A percentile compares a stretch with the other conserved stretches of the same genome.
phyloP scores from a whole-genome alignment of 257 asterid species.

The Primulina tabacum region DNA sequence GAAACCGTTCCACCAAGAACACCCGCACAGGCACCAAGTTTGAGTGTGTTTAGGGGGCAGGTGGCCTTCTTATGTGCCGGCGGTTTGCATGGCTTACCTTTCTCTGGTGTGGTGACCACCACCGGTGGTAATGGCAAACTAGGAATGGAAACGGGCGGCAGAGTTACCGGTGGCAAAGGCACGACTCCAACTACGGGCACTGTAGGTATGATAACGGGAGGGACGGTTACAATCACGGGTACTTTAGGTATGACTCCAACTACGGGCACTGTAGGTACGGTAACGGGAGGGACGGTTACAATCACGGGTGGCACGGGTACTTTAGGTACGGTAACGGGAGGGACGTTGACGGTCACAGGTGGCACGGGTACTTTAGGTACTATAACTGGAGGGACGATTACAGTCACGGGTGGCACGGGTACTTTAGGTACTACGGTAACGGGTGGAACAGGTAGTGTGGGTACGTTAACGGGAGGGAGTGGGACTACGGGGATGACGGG shows the following conservation, averaged over 20 bases:
- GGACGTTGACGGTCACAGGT: background rate
- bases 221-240: too few species aligned
- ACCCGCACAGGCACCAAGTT: conserved; percentile 84
- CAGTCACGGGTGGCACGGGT: too few species aligned
- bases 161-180: background rate
- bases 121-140: conserved; percentile 7
- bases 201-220: too few species aligned
- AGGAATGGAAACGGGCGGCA: background rate
- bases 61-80: conserved; percentile 20
- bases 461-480: background rate
- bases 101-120: conserved; percentile 19
- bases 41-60: conserved; percentile 71
- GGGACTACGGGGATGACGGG: background rate
- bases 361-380: background rate
- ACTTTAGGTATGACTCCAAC: background rate
- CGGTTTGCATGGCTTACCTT: conserved; percentile 31
- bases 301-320: background rate
- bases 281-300: background rate
- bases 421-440: background rate
- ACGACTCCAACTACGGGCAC: background rate
- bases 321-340: background rate
- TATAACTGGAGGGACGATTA: too few species aligned
- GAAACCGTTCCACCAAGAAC: conserved; percentile 71
- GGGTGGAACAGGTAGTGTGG: background rate
- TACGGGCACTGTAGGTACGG: background rate